A percentile compares a stretch with the other conserved stretches of the same genome.
Evolutionary conservation across 2,329 filamentous ascomycete genomes (phyloP).

Genomic region (Ophiocordyceps robertsii): DNA sequence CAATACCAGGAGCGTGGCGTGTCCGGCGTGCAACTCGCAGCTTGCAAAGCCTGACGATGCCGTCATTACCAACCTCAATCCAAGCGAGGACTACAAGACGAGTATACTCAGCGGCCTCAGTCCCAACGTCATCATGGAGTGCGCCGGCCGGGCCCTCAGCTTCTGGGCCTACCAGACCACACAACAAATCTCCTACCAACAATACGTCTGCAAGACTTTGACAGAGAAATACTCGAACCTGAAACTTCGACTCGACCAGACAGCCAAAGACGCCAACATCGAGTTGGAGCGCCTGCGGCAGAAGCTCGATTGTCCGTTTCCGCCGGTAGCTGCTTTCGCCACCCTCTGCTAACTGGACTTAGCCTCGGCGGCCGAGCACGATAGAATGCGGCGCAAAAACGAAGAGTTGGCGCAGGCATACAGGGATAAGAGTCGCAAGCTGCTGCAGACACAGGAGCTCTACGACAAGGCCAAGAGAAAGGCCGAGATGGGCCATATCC

Average conservation of each 20-base stretch:
- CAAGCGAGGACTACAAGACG: constrained; percentile 81
- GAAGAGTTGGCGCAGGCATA: constrained; percentile 54
- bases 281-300: constrained; percentile 55
- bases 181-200: constrained; percentile 73
- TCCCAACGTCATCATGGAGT: constrained; percentile 75
- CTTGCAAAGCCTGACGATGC: constrained; percentile 64
- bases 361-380: constrained; percentile 48
- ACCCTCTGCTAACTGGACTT: constrained; percentile 5
- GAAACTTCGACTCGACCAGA: constrained; percentile 54
- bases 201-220: constrained; percentile 57
- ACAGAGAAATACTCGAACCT: constrained; percentile 57
- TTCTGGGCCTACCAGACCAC: constrained; percentile 83
- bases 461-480: constrained; percentile 47
- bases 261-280: constrained; percentile 61
- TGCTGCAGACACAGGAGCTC: constrained; percentile 53
- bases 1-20: constrained; percentile 30
- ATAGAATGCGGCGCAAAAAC: constrained; percentile 54
- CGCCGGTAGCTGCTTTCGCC: not conserved
- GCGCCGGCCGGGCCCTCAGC: constrained; percentile 60
- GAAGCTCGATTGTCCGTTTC: constrained; percentile 43
- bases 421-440: constrained; percentile 56
- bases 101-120: constrained; percentile 72
- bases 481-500: constrained; percentile 39
- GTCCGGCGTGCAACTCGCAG: constrained; percentile 61
- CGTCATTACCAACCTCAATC: constrained; percentile 56